A percentile compares a stretch with the other conserved stretches of the same genome.
phyloP scores from a whole-genome alignment of 2,329 filamentous ascomycete species.

The Metarhizium robertsii region DNA sequence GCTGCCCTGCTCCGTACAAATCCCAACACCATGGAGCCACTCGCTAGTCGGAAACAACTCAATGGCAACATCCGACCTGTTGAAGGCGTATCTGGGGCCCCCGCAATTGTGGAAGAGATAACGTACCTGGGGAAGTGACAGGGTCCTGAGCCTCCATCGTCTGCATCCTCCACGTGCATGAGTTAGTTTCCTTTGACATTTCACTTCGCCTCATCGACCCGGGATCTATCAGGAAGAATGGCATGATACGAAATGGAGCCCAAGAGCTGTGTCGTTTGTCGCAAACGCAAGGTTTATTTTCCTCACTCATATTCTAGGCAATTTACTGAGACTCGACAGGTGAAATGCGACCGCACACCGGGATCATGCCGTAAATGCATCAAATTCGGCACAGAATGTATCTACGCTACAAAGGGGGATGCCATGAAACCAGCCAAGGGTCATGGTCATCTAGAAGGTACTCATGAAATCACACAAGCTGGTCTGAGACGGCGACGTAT shows the following conservation, averaged over 20 bases:
- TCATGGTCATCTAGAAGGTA: too few relatives aligned
- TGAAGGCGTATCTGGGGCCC: too few relatives aligned
- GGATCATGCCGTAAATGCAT: slow-evolving; percentile 3
- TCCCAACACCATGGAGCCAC: too few relatives aligned
- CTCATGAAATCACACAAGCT: too few relatives aligned
- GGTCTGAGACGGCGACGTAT: too few relatives aligned
- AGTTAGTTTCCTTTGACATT: too few relatives aligned
- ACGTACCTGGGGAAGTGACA: too few relatives aligned
- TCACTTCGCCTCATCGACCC: not conserved
- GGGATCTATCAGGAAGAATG: not conserved
- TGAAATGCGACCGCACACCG: slow-evolving; percentile 2
- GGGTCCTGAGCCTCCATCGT: not conserved
- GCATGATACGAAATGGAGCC: not conserved
- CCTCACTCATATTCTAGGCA: not conserved
- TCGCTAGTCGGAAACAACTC: too few relatives aligned
- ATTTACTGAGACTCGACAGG: not conserved
- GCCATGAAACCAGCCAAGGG: too few relatives aligned
- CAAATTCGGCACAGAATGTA: slow-evolving; percentile 2
- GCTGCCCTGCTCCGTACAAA: too few relatives aligned
- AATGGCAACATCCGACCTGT: too few relatives aligned
- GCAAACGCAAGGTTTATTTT: not conserved
- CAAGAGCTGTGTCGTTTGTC: not conserved
- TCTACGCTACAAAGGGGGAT: not conserved
- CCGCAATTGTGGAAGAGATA: too few relatives aligned
- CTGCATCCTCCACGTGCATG: not conserved